A percentile compares a stretch with the other conserved stretches of the same genome.
phyloP scores from a whole-genome alignment of 2,329 filamentous ascomycete genomes.

The Colletotrichum cereale region DNA sequence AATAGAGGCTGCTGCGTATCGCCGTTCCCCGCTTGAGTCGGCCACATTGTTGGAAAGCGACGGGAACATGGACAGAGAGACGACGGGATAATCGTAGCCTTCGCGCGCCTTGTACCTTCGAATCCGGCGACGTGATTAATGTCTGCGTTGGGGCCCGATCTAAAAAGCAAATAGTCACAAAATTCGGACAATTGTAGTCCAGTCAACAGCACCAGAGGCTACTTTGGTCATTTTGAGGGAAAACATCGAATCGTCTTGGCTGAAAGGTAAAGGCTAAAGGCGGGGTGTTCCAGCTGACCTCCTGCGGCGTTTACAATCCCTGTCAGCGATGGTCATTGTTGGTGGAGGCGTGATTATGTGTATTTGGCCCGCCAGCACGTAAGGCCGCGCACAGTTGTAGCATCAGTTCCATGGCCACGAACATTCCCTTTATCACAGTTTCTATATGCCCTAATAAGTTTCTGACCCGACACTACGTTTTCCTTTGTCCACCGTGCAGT shows the following conservation, averaged over 20 bases:
- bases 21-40: constrained; percentile 4
- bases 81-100: neutral
- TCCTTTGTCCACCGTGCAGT: neutral
- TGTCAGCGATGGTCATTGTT: neutral
- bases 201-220: neutral
- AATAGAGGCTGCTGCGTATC: neutral
- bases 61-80: neutral
- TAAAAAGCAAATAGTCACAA: neutral
- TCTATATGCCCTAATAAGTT: neutral
- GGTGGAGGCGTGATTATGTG: neutral
- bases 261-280: neutral
- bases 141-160: neutral
- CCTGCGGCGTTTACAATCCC: neutral
- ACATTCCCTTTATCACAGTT: neutral
- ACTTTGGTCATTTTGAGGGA: constrained; percentile 8
- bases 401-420: neutral
- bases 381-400: neutral
- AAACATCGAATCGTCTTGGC: neutral
- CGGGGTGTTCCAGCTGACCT: constrained; percentile 9
- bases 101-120: neutral
- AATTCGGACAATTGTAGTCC: neutral
- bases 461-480: neutral
- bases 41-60: neutral
- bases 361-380: neutral
- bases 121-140: neutral